Evolutionary conservation across 2,329 filamentous ascomycete species (phyloP), one percentile per base, ranked within the genome.

Genomic region (Aspergillus nomiae): DNA sequence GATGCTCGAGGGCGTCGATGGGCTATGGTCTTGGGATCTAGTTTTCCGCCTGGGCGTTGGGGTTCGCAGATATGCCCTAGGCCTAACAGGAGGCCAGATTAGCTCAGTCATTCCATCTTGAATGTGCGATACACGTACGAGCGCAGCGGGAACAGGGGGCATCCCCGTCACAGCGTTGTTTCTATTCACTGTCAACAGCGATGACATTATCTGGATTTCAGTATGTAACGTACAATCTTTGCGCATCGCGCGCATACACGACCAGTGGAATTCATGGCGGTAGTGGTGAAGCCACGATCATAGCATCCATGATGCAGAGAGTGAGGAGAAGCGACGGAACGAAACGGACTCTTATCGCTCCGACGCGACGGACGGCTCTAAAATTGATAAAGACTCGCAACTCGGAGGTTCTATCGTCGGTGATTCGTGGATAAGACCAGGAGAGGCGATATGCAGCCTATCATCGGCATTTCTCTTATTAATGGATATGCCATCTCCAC

Each of bases 121-220:
- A n/a, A 32, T 12, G 19, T n/a, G 43, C 53, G 36, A 41, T 28
- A 19, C 43, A 36, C 63, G 59, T 68, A 70, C 71, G 66, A 26
- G 64, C 65, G 50, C 71, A 74, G 30, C 71, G 70, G 12, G 69
- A 67, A 30, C 71, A 74, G 9, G 71, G 71, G 8, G 58, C 34
- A 3, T 56, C 63, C 6, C 71, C 71, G 41, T 73, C 71, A 60
- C 71, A 74, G 59, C 69, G 66, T 67, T 74, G 71, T 67, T 74
- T 74, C 70, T 70, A 53, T 11, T 11, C 7, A 19, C 32, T 11
- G 58, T 59, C 38, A 59, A 48, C 14, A 16, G 46, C 46, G 16
- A 50, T 50, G 26, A 50, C 26, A 9, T 16, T 28, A 50, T 7
- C 14, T 50, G 12, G 11, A 14, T 30, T 30, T 19, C 5, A 28